phyloP scores from a whole-genome alignment of 2,329 filamentous ascomycete species.

The Laburnicola sp. region DNA sequence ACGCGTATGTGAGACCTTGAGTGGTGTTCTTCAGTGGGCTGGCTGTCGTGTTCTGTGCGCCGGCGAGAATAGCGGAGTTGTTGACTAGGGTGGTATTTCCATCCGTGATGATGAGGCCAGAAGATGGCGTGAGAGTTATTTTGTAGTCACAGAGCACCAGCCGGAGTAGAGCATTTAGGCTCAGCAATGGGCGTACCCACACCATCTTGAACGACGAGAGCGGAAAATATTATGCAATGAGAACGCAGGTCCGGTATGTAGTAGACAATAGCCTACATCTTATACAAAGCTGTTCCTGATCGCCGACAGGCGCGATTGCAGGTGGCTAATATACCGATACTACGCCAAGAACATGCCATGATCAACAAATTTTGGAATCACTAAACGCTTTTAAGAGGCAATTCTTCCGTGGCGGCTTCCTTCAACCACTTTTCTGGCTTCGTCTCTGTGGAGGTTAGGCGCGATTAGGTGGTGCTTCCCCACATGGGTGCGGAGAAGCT shows the following conservation, averaged over 20 bases:
- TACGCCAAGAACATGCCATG: slow-evolving; percentile 15
- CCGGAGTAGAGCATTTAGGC: slow-evolving; percentile 9
- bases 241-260: not conserved
- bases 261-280: slow-evolving; percentile 7
- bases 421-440: not conserved
- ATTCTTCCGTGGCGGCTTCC: slow-evolving; percentile 15
- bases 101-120: slow-evolving; percentile 18
- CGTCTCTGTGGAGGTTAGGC: not conserved
- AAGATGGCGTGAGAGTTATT: slow-evolving; percentile 14
- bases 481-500: slow-evolving; percentile 6
- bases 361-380: slow-evolving; percentile 8
- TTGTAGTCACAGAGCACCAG: slow-evolving; percentile 13
- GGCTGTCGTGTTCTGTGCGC: slow-evolving; percentile 20
- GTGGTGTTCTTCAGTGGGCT: slow-evolving; percentile 14
- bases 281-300: slow-evolving; percentile 18
- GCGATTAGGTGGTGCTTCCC: slow-evolving; percentile 3
- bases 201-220: slow-evolving; percentile 6
- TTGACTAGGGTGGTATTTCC: slow-evolving; percentile 23
- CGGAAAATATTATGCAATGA: not conserved
- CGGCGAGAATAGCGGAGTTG: slow-evolving; percentile 23
- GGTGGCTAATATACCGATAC: slow-evolving; percentile 25
- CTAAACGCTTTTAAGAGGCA: not conserved
- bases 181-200: slow-evolving; percentile 6
- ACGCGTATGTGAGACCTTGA: slow-evolving; percentile 16
- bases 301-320: slow-evolving; percentile 8